Evolutionary conservation across 2,329 filamentous ascomycete species (phyloP).

Genomic region (Mariannaea sp.): DNA sequence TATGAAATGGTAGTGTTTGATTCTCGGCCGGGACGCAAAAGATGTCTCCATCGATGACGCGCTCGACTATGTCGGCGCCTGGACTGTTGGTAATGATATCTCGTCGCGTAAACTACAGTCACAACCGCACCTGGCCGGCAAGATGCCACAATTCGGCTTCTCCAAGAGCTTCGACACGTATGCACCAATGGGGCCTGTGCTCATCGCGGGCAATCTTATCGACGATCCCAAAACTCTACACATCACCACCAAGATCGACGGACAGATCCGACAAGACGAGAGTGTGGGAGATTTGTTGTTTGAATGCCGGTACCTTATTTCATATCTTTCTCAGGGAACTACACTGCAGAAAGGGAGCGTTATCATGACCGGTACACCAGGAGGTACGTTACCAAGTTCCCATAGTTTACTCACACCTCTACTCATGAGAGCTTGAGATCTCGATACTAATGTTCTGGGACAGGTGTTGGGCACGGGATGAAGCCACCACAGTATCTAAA

Average conservation of each 20-base stretch:
- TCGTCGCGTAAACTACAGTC: conserved; percentile 57
- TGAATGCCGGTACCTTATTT: conserved; percentile 45
- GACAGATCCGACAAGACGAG: conserved; percentile 49
- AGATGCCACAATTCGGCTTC: conserved; percentile 36
- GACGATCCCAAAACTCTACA: conserved; percentile 44
- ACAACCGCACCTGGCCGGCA: conserved; percentile 50
- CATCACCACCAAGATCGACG: conserved; percentile 53
- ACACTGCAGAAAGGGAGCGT: conserved; percentile 52
- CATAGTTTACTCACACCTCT: neutral
- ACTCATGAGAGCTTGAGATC: neutral
- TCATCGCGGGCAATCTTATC: conserved; percentile 28
- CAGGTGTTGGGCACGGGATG: conserved; percentile 50
- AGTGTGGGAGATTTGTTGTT: conserved; percentile 52
- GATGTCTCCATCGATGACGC: conserved; percentile 54
- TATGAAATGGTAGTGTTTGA: conserved; percentile 35
- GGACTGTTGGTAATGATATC: conserved; percentile 60
- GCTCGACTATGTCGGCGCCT: conserved; percentile 58
- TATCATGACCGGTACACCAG: conserved; percentile 49
- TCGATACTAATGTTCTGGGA: neutral
- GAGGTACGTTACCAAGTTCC: neutral
- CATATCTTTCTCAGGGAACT: conserved; percentile 40
- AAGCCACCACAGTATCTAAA: conserved; percentile 45
- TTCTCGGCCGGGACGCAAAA: conserved; percentile 54
- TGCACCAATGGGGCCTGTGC: conserved; percentile 54
- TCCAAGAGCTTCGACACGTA: conserved; percentile 54